Evolutionary conservation across 495 filamentous ascomycete genomes (phyloP), one percentile per base, ranked within the genome.

Genomic region (Daldinia grandis): DNA sequence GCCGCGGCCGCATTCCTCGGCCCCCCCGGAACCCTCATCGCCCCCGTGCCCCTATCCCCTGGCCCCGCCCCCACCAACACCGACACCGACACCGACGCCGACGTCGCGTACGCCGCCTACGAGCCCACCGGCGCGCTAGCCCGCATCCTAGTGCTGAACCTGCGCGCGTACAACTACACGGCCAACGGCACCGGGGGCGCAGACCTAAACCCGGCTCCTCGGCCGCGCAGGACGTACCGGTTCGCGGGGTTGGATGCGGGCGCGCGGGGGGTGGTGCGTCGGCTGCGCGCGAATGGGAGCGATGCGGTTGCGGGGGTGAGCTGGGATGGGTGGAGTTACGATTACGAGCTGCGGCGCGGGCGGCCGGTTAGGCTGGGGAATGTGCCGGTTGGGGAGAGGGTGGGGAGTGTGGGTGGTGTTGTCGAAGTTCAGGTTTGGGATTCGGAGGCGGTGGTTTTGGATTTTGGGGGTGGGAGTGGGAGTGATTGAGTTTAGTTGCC

Each of bases 251-350:
- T 67, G 2, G 9, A 4, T 7, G 35, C 38, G 1, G 66, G 27
- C 0, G 28, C 35, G 35, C 37, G 49, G 30, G 80, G 76, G 21
- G 67, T 66, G 0, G 80, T 89, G 50, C 78, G 83, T 42, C 76
- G 87, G 55, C 68, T 91, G 40, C 72, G 78, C 58, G 89, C 89
- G 5, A 89, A 89, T 74, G 88, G 89, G 0, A 90, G 84, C 60
- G 86, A 92, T 78, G 87, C 88, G 8, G 83, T 89, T 21, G 84
- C 84, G 4, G 87, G 87, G 1, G 83, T 90, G 17, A 85, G 86
- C 5, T 91, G 81, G 78, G 86, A 90, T 74, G 88, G 88, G 0
- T 85, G 77, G 77, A 89, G 84, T 49, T 92, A 90, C 68, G 87
- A 91, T 64, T 87, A 85, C 56, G 87, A 90, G 75, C 70, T 89